These are phyloP conservation scores for Hansenula sp. DNA, from an alignment of 1,139 yeast genomes.

Conservation along the genomic window DNA sequence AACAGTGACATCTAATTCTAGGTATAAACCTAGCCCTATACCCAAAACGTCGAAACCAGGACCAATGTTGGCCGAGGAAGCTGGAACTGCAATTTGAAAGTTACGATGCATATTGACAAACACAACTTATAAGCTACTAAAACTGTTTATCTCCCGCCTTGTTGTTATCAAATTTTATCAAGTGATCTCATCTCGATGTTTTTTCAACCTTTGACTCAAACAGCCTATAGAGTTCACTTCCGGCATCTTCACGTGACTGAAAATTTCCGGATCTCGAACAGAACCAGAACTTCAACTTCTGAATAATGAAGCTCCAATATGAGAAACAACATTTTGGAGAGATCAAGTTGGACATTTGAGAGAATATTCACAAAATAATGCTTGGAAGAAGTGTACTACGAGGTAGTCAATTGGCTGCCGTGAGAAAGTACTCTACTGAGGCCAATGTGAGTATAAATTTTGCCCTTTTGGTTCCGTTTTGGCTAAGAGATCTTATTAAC, in stretches of 20 bases:
- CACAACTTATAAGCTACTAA: too few species aligned
- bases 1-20: conserved; percentile 64
- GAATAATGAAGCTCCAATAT: not conserved
- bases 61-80: conserved; percentile 96
- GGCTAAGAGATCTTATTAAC: not conserved
- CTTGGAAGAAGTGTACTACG: not conserved
- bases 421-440: not conserved
- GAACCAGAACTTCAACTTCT: not conserved
- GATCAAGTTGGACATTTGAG: not conserved
- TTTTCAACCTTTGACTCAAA: conserved; percentile 3
- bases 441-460: not conserved
- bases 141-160: not conserved
- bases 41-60: conserved; percentile 98
- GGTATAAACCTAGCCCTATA: conserved; percentile 71
- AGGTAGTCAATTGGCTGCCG: not conserved
- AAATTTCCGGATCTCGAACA: not conserved
- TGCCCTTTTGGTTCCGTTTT: not conserved
- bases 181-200: not conserved
- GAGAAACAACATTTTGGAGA: not conserved
- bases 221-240: not conserved
- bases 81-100: conserved; percentile 76
- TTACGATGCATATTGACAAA: conserved; percentile 31
- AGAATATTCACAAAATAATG: not conserved
- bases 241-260: not conserved
- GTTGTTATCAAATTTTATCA: not conserved